Base-by-base conservation (phyloP, 2,329 filamentous ascomycete species). In the Hirsutella rhossiliensis region DNA sequence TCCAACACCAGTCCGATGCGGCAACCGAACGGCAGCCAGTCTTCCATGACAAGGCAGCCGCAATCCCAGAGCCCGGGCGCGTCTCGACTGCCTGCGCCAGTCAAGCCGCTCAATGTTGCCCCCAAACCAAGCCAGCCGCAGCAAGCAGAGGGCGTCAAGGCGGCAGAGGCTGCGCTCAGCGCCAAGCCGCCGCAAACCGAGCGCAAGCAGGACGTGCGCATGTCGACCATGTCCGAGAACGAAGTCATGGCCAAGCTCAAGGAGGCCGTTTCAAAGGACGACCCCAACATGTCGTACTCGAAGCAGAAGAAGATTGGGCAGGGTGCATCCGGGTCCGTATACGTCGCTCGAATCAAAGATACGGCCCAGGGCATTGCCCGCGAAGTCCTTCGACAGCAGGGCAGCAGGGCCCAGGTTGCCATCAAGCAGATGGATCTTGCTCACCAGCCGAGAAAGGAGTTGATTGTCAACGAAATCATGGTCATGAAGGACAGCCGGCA, bases 301-400 rank as follows among this genome's bases (percentile, higher is more conserved):
- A 98, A 98, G 71, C 92, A 97, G 67, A 96, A 96, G 76, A 98
- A 98, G 75, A 97, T 98, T 63, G 92, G 92, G 18, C 92, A 98
- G 63, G 92, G 92, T 66, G 92, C 92, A 45, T 98, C 92, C 49
- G 92, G 92, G 46, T 97, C 90, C 19, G 92, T 98, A 40, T 98
- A 98, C 58, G 90, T 98, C 49, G 92, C 92, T 50, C 92, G 94
- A 59, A 86, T 98, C 50, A 92, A 92, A 63, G 86, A 95, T 58
- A 82, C 76, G 45, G 86, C 90, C 2, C 75, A 80, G n/a, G 94
- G 88, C n/a, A 78, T 86, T 52, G 90, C 90, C 19, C 78, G 82
- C 48, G 80, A 87, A 42, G 69, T 96, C 31, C 75, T 94, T 48
- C 80, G 84, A 37, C 79, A 82, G 52, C 84, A 94, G 58, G 89